phyloP scores from a whole-genome alignment of 2,329 filamentous ascomycete species.

The Gnomoniopsis smithogilvyi region DNA sequence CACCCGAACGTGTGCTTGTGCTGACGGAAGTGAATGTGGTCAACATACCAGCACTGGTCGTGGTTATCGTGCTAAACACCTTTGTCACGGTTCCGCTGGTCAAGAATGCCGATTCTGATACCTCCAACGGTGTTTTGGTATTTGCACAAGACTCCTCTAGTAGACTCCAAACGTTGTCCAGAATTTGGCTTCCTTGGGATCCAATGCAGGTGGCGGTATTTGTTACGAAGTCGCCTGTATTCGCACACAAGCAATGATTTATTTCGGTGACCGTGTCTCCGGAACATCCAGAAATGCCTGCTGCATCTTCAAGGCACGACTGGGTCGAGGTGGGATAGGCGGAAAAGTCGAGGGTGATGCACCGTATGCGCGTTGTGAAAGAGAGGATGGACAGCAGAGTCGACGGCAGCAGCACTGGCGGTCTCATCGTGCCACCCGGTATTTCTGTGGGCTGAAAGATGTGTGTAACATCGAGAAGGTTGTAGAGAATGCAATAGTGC shows the following conservation, averaged over 20 bases:
- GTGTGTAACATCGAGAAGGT: neutral
- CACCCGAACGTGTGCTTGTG: neutral
- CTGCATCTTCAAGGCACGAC: constrained; percentile 40
- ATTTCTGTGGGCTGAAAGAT: neutral
- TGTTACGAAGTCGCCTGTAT: constrained; percentile 46
- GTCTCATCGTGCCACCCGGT: constrained; percentile 8
- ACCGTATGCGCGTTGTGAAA: neutral
- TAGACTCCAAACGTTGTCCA: constrained; percentile 5
- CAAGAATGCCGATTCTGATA: constrained; percentile 5
- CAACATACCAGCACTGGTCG: constrained; percentile 5
- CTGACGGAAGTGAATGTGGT: constrained; percentile 7
- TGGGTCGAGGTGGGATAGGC: constrained; percentile 40
- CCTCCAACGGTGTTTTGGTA: constrained; percentile 8
- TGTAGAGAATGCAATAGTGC: no score
- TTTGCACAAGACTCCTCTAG: constrained; percentile 7
- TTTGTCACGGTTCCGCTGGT: neutral
- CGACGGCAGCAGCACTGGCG: neutral
- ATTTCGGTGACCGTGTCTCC: constrained; percentile 35
- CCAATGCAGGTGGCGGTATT: constrained; percentile 45
- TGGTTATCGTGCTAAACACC: constrained; percentile 9
- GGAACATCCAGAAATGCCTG: constrained; percentile 39
- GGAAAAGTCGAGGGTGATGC: constrained; percentile 33
- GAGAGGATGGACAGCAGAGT: neutral
- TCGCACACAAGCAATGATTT: constrained; percentile 49
- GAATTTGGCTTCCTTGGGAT: neutral